Evolutionary conservation across 352 stramenopile genomes (phyloP).

Genomic region (Pilasporangium apinafurcum): DNA sequence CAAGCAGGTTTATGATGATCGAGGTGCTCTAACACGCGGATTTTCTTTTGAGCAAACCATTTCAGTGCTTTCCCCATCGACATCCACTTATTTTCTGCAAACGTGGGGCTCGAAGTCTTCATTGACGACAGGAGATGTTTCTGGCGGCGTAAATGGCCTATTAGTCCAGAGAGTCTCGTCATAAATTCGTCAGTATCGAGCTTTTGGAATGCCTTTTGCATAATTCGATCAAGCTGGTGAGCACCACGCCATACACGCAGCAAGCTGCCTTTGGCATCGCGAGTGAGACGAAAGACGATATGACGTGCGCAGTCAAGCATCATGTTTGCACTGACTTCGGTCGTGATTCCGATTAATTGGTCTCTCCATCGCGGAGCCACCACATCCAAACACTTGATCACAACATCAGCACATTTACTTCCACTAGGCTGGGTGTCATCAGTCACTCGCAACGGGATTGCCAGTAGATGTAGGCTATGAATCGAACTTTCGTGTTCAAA

Average conservation of each 20-base stretch:
- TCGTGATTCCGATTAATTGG: constrained; percentile 13
- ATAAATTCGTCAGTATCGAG: constrained; percentile 16
- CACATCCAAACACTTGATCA: constrained; percentile 17
- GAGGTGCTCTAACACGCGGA: constrained; percentile 7
- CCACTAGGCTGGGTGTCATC: constrained; percentile 9
- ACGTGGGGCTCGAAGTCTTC: constrained; percentile 18
- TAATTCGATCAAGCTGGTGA: constrained; percentile 10
- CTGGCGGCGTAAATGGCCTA: constrained; percentile 13
- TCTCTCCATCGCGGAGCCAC: constrained; percentile 11
- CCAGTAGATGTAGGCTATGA: constrained; percentile 19
- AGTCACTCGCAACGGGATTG: constrained; percentile 14
- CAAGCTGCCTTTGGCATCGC: constrained; percentile 8
- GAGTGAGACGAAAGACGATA: constrained; percentile 7
- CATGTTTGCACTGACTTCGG: constrained; percentile 5
- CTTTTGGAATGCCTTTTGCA: constrained; percentile 13
- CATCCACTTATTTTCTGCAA: constrained; percentile 15
- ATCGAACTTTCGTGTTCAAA: constrained; percentile 14
- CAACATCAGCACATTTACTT: constrained; percentile 7
- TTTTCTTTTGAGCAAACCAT: constrained; percentile 12
- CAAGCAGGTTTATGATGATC: constrained; percentile 7
- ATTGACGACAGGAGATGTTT: constrained; percentile 13
- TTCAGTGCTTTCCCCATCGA: constrained; percentile 12
- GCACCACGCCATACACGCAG: constrained; percentile 11
- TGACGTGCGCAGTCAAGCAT: constrained; percentile 8
- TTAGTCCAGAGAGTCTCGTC: constrained; percentile 7